Conservation (phyloP, 2,329 filamentous ascomycete species). For the Pseudogymnoascus sp. region DNA sequence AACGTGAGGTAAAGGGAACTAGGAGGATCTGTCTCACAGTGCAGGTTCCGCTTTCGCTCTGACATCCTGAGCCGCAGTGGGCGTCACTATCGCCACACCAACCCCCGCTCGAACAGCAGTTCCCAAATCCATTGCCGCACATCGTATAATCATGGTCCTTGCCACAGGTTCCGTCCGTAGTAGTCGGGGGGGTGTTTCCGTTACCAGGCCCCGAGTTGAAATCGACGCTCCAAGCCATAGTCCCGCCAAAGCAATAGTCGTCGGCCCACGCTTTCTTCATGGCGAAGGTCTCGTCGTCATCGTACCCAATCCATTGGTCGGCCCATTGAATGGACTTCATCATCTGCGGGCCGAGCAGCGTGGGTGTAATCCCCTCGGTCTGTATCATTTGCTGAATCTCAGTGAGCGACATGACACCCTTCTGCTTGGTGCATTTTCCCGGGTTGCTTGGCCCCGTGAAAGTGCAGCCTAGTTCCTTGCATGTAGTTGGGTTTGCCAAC, state of each 20-base stretch:
- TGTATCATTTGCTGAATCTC: conserved; percentile 30
- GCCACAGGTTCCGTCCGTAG: conserved; percentile 16
- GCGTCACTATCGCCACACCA: conserved; percentile 16
- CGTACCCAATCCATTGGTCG: conserved; percentile 28
- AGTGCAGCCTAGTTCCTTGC: conserved; percentile 19
- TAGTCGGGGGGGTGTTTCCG: conserved; percentile 5
- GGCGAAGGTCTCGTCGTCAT: conserved; percentile 24
- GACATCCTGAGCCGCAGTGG: conserved; percentile 13
- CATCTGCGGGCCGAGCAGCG: neutral
- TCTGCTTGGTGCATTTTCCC: conserved; percentile 21
- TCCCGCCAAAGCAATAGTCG: conserved; percentile 25
- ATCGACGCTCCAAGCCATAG: conserved; percentile 26
- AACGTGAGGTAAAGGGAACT: neutral
- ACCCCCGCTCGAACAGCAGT: conserved; percentile 17
- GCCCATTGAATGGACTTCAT: conserved; percentile 14
- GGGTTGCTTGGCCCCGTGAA: conserved; percentile 18
- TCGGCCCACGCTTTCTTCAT: conserved; percentile 23
- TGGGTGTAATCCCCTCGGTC: neutral
- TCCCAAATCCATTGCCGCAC: conserved; percentile 13
- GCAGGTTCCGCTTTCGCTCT: neutral
- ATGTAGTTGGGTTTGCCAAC: neutral
- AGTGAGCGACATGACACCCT: conserved; percentile 27
- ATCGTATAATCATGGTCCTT: conserved; percentile 10
- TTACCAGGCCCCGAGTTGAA: conserved; percentile 19
- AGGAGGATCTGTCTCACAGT: neutral